Conservation (phyloP, 2,329 filamentous ascomycete species). For the Paramyrothecium sp. region DNA sequence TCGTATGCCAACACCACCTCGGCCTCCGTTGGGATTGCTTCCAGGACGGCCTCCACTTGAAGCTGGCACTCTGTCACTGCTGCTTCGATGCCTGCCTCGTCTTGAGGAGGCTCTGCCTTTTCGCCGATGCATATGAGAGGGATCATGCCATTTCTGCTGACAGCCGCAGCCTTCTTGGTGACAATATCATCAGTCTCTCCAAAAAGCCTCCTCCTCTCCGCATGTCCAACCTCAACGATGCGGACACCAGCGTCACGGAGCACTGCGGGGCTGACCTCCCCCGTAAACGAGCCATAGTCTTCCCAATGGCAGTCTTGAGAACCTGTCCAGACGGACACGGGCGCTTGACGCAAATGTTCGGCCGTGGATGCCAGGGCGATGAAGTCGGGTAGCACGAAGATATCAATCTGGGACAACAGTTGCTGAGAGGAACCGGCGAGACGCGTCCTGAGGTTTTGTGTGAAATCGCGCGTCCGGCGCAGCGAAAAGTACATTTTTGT, state of each 20-base stretch:
- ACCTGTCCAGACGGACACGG: conserved; percentile 53
- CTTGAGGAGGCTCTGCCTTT: conserved; percentile 33
- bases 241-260: conserved; percentile 66
- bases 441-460: conserved; percentile 45
- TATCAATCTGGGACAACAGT: conserved; percentile 54
- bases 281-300: conserved; percentile 71
- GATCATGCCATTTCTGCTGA: conserved; percentile 66
- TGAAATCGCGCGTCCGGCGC: conserved; percentile 57
- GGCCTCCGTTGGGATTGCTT: conserved; percentile 56
- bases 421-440: conserved; percentile 39
- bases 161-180: conserved; percentile 68
- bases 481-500: conserved; percentile 81
- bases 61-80: conserved; percentile 65
- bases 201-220: conserved; percentile 71
- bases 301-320: conserved; percentile 76
- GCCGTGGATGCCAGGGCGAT: conserved; percentile 59
- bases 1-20: conserved; percentile 82
- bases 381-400: conserved; percentile 80
- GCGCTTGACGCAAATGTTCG: conserved; percentile 41
- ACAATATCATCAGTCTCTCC: conserved; percentile 70
- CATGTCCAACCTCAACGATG: conserved; percentile 79
- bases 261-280: conserved; percentile 70
- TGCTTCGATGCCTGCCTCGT: conserved; percentile 33
- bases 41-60: conserved; percentile 65
- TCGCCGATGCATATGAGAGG: conserved; percentile 83